phyloP scores from a whole-genome alignment of 2,329 filamentous ascomycete species.

The Tolypocladium ophioglossoides region DNA sequence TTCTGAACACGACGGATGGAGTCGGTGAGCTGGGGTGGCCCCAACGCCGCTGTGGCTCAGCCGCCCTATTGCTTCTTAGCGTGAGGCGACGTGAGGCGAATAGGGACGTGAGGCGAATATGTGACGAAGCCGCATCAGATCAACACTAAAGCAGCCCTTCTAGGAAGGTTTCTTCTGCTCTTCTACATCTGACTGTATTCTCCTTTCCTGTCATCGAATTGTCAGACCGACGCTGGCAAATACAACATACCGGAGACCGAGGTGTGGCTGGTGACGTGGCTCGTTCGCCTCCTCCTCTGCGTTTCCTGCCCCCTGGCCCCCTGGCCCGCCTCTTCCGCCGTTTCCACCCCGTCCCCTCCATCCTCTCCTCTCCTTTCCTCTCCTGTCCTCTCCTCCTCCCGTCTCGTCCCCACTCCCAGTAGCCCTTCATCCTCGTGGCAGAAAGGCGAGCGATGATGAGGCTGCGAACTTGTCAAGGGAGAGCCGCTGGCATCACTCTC shows the following conservation, averaged over 20 bases:
- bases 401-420: not conserved
- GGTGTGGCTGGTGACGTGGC: constrained; percentile 11
- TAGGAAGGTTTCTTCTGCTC: not conserved
- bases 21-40: no score
- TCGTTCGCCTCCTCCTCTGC: constrained; percentile 2
- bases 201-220: no score
- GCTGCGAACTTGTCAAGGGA: not conserved
- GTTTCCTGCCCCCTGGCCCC: not conserved
- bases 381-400: not conserved
- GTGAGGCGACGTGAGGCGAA: no score
- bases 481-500: not conserved
- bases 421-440: not conserved
- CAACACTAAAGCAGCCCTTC: not conserved
- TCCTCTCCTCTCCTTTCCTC: not conserved
- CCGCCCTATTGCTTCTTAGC: not conserved
- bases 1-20: not conserved
- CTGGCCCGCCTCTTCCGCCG: not conserved
- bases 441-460: not conserved
- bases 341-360: not conserved
- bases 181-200: no score
- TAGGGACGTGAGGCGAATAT: no score
- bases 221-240: not conserved
- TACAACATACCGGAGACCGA: not conserved
- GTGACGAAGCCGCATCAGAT: constrained; percentile 1
- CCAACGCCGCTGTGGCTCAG: not conserved